Percentiles rank a stretch among this genome's conserved stretches.
These are phyloP conservation scores for Russula lepida DNA, from an alignment of 768 basidiomycete genomes.

Conservation along the genomic window DNA sequence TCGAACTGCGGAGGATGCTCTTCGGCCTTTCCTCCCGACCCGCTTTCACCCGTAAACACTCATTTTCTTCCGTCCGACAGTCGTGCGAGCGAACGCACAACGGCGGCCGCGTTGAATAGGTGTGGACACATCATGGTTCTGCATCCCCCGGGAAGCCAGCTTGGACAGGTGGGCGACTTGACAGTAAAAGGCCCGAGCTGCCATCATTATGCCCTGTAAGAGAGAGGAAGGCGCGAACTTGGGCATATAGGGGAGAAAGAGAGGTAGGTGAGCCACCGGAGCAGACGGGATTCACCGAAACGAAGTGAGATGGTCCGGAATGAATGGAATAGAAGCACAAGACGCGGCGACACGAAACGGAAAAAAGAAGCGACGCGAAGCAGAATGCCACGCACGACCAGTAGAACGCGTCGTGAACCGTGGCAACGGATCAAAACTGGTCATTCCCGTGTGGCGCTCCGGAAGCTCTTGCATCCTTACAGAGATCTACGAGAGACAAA, in stretches of 20 bases:
- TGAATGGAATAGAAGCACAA: slow-evolving; percentile 11
- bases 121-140: background rate
- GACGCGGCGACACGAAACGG: background rate
- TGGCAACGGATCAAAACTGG: background rate
- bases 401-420: background rate
- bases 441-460: background rate
- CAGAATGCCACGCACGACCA: background rate
- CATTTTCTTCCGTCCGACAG: slow-evolving; percentile 1
- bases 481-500: background rate
- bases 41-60: background rate
- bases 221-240: background rate
- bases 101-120: background rate
- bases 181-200: background rate
- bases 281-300: background rate
- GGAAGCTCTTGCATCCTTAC: no score
- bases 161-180: background rate
- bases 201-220: background rate
- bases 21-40: background rate
- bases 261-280: background rate
- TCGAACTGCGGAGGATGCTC: background rate
- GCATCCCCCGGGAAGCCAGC: background rate
- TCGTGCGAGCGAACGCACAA: background rate
- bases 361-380: background rate
- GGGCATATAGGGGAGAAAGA: background rate
- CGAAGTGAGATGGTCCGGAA: background rate